Base-by-base conservation (phyloP, 1,284 basidiomycete species). In the Ceratobasidium sp. region DNA sequence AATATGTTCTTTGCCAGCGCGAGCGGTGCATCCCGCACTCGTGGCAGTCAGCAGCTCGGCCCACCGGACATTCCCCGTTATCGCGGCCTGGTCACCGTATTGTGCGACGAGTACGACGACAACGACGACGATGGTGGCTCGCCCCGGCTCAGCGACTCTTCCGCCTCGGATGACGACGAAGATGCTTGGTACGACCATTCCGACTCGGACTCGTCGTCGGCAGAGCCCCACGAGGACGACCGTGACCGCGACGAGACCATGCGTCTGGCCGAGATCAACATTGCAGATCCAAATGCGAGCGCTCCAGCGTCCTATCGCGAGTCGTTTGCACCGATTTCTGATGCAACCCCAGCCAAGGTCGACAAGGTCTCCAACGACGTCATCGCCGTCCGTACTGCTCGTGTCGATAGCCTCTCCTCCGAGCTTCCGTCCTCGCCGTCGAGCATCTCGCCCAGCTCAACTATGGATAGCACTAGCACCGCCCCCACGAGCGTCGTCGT, bases 61-160 rank as follows among this genome's bases (percentile, higher is more conserved):
- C 72, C 46, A 87, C 84, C 77, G 75, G 48, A 76, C 77, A 71
- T 79, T 81, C 30, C 84, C 81, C 28, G 78, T 60, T 85, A 83
- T 80, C 82, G 91, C 30, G 91, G 92, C 0, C 86, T 93, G 69
- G 81, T 91, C 23, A 92, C 90, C 87, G 91, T 92, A 77, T 50
- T 69, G 41, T 73, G 72, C 64, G 79, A 81, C 78, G 77, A 84
- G 34, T 78, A 80, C 67, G 79, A 82, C 74, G 80, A 80, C 34
- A 78, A 78, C 39, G 77, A 78, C 28, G 79, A 79, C n/a, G n/a
- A n/a, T 39, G 76, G 78, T 28, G 28, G 53, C 53, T 78, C 77
- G 5, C 62, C 62, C 28, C 23, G 62, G 28, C 65, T 69, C 36
- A 69, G 48, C 41, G 82, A 83, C 48, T 79, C 78, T 67, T 58